Percentiles rank a stretch among this genome's conserved stretches.
Evolutionary conservation across 2,329 filamentous ascomycete species (phyloP).

Genomic region (Calonectria montana): DNA sequence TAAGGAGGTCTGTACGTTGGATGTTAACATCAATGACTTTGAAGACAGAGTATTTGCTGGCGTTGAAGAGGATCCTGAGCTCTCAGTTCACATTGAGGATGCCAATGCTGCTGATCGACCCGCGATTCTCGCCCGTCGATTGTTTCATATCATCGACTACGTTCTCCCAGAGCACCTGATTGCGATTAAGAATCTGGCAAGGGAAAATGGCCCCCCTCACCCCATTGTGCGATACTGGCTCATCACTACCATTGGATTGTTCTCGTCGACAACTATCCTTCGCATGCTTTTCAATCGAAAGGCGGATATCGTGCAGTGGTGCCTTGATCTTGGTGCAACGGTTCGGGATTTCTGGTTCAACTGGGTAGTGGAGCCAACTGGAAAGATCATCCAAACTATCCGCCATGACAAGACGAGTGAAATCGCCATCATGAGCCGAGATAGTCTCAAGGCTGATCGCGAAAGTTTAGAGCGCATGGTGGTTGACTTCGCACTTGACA

Average conservation of each 20-base stretch:
- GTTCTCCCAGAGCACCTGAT: slow-evolving; percentile 75
- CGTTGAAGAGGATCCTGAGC: slow-evolving; percentile 70
- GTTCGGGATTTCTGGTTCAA: slow-evolving; percentile 93
- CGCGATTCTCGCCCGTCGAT: slow-evolving; percentile 71
- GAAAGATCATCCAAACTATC: slow-evolving; percentile 89
- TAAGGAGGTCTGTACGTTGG: slow-evolving; percentile 73
- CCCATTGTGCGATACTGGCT: slow-evolving; percentile 88
- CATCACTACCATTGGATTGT: slow-evolving; percentile 74
- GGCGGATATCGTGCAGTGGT: slow-evolving; percentile 83
- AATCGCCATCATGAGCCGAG: slow-evolving; percentile 95
- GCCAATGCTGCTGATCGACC: slow-evolving; percentile 59
- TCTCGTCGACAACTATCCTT: slow-evolving; percentile 90
- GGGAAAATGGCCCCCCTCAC: slow-evolving; percentile 80
- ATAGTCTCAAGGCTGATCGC: slow-evolving; percentile 89
- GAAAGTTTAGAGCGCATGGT: slow-evolving; percentile 98
- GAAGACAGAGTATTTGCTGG: slow-evolving; percentile 74
- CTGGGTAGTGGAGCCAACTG: slow-evolving; percentile 90
- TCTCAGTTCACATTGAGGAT: slow-evolving; percentile 64
- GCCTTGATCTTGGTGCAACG: slow-evolving; percentile 82
- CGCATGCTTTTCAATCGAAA: slow-evolving; percentile 79
- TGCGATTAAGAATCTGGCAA: slow-evolving; percentile 66
- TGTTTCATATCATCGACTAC: slow-evolving; percentile 75
- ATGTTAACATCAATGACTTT: slow-evolving; percentile 71
- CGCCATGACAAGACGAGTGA: slow-evolving; percentile 92
- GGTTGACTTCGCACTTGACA: slow-evolving; percentile 91